phyloP scores from a whole-genome alignment of 495 filamentous ascomycete species.

The Hypoxylon subgilvum region DNA sequence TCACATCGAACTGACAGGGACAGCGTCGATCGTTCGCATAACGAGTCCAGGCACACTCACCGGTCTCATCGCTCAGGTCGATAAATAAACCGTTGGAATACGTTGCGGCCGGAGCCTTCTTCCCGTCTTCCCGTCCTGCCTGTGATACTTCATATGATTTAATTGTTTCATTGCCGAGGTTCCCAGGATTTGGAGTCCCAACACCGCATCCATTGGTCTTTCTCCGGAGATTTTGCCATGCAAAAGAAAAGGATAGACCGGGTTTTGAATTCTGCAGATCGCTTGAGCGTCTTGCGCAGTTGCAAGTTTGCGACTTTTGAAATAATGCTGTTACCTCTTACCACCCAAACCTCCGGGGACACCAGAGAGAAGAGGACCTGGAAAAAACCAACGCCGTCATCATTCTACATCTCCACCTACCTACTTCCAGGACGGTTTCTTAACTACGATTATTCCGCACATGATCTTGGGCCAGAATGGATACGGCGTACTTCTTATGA shows the following conservation, averaged over 20 bases:
- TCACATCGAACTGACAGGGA: constrained; percentile 50
- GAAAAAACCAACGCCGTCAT: constrained; percentile 15
- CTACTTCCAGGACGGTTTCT: constrained; percentile 25
- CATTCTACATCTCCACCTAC: constrained; percentile 9
- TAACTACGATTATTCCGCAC: constrained; percentile 34
- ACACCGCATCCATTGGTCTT: constrained; percentile 30
- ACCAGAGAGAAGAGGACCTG: constrained; percentile 20
- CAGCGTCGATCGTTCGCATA: constrained; percentile 43
- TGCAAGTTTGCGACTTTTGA: constrained; percentile 56
- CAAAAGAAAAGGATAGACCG: constrained; percentile 46
- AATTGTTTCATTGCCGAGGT: constrained; percentile 44
- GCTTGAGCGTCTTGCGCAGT: constrained; percentile 42
- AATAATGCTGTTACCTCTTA: constrained; percentile 35
- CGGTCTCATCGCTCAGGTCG: constrained; percentile 39
- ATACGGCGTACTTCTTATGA: constrained; percentile 45
- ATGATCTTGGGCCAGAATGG: constrained; percentile 41
- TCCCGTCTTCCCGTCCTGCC: constrained; percentile 32
- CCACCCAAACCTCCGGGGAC: constrained; percentile 28
- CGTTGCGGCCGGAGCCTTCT: constrained; percentile 33
- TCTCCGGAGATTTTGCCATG: constrained; percentile 42
- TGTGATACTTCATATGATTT: constrained; percentile 39
- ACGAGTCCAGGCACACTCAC: constrained; percentile 46
- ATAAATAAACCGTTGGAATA: constrained; percentile 35
- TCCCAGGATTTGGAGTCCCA: constrained; percentile 44
- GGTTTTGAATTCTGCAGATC: constrained; percentile 45